phyloP scores from a whole-genome alignment of 495 filamentous ascomycete species.

The Xylaria intraflava region DNA sequence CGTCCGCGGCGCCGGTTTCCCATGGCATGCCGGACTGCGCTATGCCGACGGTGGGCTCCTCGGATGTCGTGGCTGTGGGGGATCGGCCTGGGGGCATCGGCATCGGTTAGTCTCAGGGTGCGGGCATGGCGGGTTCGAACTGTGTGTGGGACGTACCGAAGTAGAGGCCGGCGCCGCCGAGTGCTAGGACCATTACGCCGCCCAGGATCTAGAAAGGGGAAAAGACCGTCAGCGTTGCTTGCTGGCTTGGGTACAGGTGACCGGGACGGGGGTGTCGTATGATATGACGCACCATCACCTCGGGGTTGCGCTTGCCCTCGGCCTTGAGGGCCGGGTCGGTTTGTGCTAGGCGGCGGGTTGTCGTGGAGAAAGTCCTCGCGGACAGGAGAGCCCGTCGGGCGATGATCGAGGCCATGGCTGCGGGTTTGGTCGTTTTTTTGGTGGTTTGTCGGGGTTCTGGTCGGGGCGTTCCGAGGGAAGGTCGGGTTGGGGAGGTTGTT shows the following conservation, averaged over 20 bases:
- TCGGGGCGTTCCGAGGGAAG: not conserved
- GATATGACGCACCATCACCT: conserved; percentile 42
- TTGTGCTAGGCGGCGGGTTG: conserved; percentile 35
- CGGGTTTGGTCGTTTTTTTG: not conserved
- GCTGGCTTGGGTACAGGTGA: not conserved
- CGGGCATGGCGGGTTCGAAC: conserved; percentile 4
- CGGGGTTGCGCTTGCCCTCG: conserved; percentile 48
- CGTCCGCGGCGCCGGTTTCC: conserved; percentile 57
- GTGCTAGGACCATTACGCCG: conserved; percentile 84
- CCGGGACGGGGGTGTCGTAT: not conserved
- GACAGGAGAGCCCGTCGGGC: conserved; percentile 35
- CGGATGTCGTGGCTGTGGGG: conserved; percentile 78
- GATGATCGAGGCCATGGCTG: conserved; percentile 42
- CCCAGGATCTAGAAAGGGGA: conserved; percentile 62
- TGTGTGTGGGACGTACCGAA: conserved; percentile 47
- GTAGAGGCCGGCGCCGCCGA: conserved; percentile 82
- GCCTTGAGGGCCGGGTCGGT: conserved; percentile 37
- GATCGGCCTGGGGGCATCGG: conserved; percentile 57
- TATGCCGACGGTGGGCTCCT: conserved; percentile 74
- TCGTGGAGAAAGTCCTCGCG: conserved; percentile 35
- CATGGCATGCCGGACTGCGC: conserved; percentile 78
- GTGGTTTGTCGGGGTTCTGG: not conserved
- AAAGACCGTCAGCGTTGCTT: conserved; percentile 13
- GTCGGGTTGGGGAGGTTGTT: not conserved
- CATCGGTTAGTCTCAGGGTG: conserved; percentile 18